phyloP scores from a whole-genome alignment of 768 basidiomycete species.

The Boletellus sp. region DNA sequence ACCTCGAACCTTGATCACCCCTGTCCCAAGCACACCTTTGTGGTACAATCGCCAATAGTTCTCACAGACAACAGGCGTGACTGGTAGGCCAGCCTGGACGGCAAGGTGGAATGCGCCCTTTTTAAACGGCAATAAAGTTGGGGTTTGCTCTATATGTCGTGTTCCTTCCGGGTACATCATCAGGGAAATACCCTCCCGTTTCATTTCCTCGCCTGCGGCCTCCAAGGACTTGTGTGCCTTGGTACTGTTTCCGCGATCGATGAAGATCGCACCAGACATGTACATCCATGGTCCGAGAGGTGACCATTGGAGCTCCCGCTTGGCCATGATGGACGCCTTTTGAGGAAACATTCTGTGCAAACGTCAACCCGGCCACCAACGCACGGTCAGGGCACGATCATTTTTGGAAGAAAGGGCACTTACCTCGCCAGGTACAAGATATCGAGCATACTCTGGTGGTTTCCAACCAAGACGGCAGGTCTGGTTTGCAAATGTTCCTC shows the following conservation, averaged over 20 bases:
- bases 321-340: conserved; percentile 85
- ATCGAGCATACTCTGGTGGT: conserved; percentile 94
- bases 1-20: conserved; percentile 79
- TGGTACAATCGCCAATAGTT: conserved; percentile 90
- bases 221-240: conserved; percentile 72
- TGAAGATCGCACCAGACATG: conserved; percentile 85
- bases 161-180: conserved; percentile 99
- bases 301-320: conserved; percentile 80
- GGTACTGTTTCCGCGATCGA: conserved; percentile 79
- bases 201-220: conserved; percentile 78
- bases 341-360: conserved; percentile 72
- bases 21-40: conserved; percentile 69
- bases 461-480: conserved; percentile 77
- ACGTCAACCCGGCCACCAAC: not conserved
- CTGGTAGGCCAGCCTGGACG: conserved; percentile 83
- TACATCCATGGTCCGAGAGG: conserved; percentile 93
- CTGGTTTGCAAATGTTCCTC: conserved; percentile 70
- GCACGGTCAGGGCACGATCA: too few relatives aligned
- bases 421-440: conserved; percentile 78
- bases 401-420: conserved; percentile 24
- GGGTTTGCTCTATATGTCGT: conserved; percentile 61
- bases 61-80: conserved; percentile 88
- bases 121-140: conserved; percentile 84
- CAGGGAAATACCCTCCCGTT: conserved; percentile 61
- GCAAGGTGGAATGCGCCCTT: conserved; percentile 98